Conservation (phyloP, 108 stramenopile genomes). For the Chaetoceros muelleri region DNA sequence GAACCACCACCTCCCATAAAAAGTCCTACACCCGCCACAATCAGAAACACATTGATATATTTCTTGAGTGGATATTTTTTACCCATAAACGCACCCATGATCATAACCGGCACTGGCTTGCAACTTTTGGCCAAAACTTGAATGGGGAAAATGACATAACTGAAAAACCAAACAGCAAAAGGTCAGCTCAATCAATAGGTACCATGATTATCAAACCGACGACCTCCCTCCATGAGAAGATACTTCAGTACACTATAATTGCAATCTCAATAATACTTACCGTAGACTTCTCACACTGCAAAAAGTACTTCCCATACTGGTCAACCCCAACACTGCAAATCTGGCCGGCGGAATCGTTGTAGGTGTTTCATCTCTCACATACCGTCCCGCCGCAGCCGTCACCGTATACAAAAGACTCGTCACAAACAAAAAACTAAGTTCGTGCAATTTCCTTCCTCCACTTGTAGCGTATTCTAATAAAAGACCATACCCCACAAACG, state of each 20-base stretch:
- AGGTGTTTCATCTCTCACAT: conserved; percentile 84
- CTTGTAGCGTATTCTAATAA: conserved; percentile 91
- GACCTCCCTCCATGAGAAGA: too few relatives aligned
- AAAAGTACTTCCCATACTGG: conserved; percentile 95
- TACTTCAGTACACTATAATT: not conserved
- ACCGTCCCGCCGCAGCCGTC: conserved; percentile 71
- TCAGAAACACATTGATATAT: conserved; percentile 89
- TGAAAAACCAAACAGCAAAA: not conserved
- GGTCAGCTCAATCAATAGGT: too few relatives aligned
- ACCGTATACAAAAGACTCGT: conserved; percentile 88
- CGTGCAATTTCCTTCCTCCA: conserved; percentile 88
- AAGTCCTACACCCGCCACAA: conserved; percentile 87
- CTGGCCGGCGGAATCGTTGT: conserved; percentile 87
- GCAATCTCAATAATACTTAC: conserved; percentile 37
- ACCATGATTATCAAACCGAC: too few relatives aligned
- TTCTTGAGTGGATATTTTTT: conserved; percentile 88
- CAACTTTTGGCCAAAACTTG: conserved; percentile 97
- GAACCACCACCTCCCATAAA: conserved; percentile 88
- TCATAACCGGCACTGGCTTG: conserved; percentile 98
- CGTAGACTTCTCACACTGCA: conserved; percentile 87
- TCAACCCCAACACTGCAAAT: conserved; percentile 86
- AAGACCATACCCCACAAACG: conserved; percentile 86
- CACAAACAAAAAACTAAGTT: conserved; percentile 91
- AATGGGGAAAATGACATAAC: conserved; percentile 88
- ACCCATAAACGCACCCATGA: conserved; percentile 94